Percentiles rank a stretch among this genome's conserved stretches.
These are phyloP conservation scores for Diaporthe batatas DNA, from an alignment of 2,329 filamentous ascomycete genomes.

Conservation along the genomic window DNA sequence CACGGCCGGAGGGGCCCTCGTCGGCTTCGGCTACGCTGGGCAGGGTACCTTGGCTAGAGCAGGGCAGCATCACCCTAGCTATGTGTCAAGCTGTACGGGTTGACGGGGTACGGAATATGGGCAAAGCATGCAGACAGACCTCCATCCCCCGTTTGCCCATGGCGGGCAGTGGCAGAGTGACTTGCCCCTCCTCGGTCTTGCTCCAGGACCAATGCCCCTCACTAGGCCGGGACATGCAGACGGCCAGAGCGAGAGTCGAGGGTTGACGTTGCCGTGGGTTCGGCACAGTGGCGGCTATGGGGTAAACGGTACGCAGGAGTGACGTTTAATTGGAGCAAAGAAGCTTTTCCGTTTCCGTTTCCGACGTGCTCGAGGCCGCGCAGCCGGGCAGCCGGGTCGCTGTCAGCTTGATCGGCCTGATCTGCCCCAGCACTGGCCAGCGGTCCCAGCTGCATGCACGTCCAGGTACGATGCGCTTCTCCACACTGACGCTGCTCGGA, in stretches of 20 bases:
- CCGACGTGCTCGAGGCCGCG: background rate
- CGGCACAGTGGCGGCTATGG: constrained; percentile 37
- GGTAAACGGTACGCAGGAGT: constrained; percentile 30
- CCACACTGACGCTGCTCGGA: constrained; percentile 24
- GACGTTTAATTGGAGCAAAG: constrained; percentile 40
- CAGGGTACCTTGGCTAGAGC: constrained; percentile 13
- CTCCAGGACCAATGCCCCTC: background rate
- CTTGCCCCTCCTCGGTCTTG: background rate
- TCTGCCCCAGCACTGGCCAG: too few species aligned
- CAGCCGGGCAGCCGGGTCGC: constrained; percentile 24
- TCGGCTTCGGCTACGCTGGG: constrained; percentile 17
- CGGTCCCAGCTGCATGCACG: constrained; percentile 33
- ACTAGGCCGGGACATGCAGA: constrained; percentile 4
- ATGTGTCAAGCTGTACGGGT: constrained; percentile 2
- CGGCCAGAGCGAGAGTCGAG: background rate
- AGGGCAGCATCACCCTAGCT: background rate
- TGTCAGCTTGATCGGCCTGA: constrained; percentile 33
- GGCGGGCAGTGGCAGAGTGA: background rate
- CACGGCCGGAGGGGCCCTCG: constrained; percentile 34
- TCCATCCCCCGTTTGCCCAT: constrained; percentile 12
- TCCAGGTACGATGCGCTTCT: constrained; percentile 13
- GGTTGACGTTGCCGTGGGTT: constrained; percentile 6
- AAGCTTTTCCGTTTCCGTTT: constrained; percentile 33
- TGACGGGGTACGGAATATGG: too few species aligned
- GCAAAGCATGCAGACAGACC: background rate